Evolutionary conservation across 2,329 filamentous ascomycete species (phyloP), one percentile per base, ranked within the genome.

Genomic region (Curvularia hawaiiensis): DNA sequence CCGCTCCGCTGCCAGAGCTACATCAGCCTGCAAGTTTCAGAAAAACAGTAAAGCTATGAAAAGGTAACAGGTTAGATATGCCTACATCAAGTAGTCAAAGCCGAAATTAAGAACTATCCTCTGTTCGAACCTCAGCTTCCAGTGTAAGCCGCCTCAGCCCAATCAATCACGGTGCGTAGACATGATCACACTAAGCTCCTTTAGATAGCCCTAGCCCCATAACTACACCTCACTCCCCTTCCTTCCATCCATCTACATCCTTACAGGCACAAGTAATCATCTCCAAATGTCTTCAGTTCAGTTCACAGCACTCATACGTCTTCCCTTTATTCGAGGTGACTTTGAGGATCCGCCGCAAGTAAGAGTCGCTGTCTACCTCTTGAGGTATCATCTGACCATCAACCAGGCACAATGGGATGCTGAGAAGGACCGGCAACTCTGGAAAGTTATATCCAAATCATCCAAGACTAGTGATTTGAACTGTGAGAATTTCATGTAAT

Each of bases 311-410:
- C 91, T 96, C 70, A 86, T 99, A 62, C 85, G 93, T 61, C 84
- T 98, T n/a, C 95, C 95, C 24, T 96, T 97, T 70, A 86, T 89
- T 35, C 86, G 95, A 55, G 90, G 90, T 40, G 87, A 90, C 69
- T 99, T 99, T 79, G 85, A 93, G 60, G 94, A 99, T 77, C 95
- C 95, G 56, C 90, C 91, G 46, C 88, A 89, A 63, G 93, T 93
- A 83, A 74, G 84, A 47, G 16, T 50, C 20, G 40, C 44, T 20
- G 22, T 46, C 12, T 31, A 16, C n/a, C 33, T 61, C 39, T n/a
- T 49, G 14, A 10, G 52, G 18, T 8, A 45, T 45, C 41, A 54
- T 52, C 63, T 62, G 46, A 60, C 55, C 35, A 63, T 54, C 33
- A n/a, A 31, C 22, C 39, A 96, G 92, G 88, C 95, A 54, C 87